Base-by-base conservation (phyloP, 768 basidiomycete genomes). In the Udeniomyces megalosporus region DNA sequence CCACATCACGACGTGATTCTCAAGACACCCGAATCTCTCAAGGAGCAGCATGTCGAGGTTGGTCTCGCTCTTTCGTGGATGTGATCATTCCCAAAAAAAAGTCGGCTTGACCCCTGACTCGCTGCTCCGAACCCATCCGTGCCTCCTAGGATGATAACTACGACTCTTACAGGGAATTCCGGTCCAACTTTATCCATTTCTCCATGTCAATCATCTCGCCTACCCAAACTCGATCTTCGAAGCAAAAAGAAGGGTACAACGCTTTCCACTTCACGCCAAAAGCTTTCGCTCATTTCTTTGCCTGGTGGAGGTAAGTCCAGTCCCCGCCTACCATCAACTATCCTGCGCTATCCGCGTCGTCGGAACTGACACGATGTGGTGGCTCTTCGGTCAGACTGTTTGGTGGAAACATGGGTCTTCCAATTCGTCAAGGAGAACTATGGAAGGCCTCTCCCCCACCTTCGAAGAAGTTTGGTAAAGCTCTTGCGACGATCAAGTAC, bases 121-220 rank as follows among this genome's bases (percentile, higher is more conserved):
- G n/a, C n/a, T n/a, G n/a, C n/a, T n/a, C n/a, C n/a, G n/a, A n/a
- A n/a, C n/a, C n/a, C n/a, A n/a, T n/a, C n/a, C n/a, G n/a, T n/a
- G n/a, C n/a, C 44, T 28, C 38, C 28, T 31, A 49, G 28, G 53
- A 1, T 66, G 29, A 60, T 15, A 32, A 42, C 26, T 49, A 57
- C 53, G 92, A 96, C 73, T 89, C 89, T 0, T 93, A 82, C 73
- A 80, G 81, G 62, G 86, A 81, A 8, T 95, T 96, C 73, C 84
- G 92, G 38, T 93, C 90, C 5, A 85, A 96, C 73, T 92, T 88
- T 71, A 84, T 96, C 51, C 92, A 97, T 72, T 79, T 92, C 59
- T 90, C 90, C 0, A 78, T 90, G 45, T 95, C 92, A 1, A 75
- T 95, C 67, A 80, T 80, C 28, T 85, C 86, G 2, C 83, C 83